A percentile compares a stretch with the other conserved stretches of the same genome.
phyloP scores from a whole-genome alignment of 1,284 basidiomycete species.

The Meripilus lineatus region DNA sequence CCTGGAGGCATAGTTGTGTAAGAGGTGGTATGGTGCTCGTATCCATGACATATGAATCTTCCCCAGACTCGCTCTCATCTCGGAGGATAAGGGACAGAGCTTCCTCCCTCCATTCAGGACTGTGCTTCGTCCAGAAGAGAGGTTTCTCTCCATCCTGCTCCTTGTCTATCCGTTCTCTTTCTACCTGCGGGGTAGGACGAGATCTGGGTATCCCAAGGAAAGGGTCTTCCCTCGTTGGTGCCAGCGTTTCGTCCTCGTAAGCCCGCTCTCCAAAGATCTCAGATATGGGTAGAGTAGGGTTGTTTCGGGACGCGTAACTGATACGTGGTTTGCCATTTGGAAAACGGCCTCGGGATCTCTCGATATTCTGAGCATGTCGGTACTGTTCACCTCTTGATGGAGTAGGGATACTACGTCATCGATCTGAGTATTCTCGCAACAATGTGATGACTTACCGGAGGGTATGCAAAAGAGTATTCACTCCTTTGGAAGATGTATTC shows the following conservation, averaged over 20 bases:
- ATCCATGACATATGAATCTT: background rate
- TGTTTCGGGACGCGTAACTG: too few relatives aligned
- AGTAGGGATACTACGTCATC: background rate
- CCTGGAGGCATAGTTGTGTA: constrained; percentile 34
- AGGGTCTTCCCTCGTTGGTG: background rate
- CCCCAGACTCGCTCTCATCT: background rate
- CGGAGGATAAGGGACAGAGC: constrained; percentile 48
- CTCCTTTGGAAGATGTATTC: constrained; percentile 19
- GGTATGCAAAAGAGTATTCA: constrained; percentile 46
- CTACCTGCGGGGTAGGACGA: too few relatives aligned
- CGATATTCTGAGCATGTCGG: constrained; percentile 52
- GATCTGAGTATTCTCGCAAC: background rate
- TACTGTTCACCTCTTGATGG: constrained; percentile 59
- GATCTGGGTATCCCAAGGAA: too few relatives aligned
- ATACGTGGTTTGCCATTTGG: constrained; percentile 5
- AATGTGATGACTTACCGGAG: constrained; percentile 32
- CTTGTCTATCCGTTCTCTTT: background rate
- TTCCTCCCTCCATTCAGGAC: constrained; percentile 42
- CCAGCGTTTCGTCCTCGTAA: background rate
- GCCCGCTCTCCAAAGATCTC: constrained; percentile 22
- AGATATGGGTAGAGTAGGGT: constrained; percentile 28
- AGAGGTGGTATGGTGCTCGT: constrained; percentile 37
- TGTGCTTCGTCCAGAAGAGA: constrained; percentile 19
- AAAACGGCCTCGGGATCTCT: constrained; percentile 15
- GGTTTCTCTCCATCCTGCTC: constrained; percentile 1